A percentile compares a stretch with the other conserved stretches of the same genome.
Conservation (phyloP, 179 eudicot species). For the Silene noctiflora region DNA sequence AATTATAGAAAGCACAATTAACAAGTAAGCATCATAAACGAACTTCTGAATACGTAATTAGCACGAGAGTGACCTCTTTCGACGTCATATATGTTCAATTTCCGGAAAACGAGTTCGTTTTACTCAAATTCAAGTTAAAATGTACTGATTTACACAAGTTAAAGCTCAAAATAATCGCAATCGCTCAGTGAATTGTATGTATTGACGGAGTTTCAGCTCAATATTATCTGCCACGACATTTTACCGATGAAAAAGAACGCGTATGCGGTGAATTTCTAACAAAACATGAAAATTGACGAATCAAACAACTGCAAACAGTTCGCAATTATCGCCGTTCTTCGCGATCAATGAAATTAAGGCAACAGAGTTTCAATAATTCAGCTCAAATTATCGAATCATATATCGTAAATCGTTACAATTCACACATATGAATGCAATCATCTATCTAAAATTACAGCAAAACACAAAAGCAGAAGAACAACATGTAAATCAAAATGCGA, state of each 20-base stretch:
- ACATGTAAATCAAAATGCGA: not conserved
- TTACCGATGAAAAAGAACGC: too few relatives aligned
- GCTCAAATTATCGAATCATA: slow-evolving; percentile 4
- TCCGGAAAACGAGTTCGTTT: not conserved
- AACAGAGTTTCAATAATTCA: not conserved
- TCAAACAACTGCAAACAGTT: not conserved
- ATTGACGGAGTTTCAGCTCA: not conserved
- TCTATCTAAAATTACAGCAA: not conserved
- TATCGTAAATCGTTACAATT: not conserved
- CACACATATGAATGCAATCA: not conserved
- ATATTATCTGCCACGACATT: not conserved
- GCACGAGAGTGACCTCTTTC: not conserved
- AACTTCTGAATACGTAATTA: not conserved
- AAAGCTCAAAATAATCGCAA: not conserved
- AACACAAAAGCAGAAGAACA: slow-evolving; percentile 3
- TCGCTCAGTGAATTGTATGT: not conserved
- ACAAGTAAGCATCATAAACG: not conserved
- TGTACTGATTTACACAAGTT: not conserved
- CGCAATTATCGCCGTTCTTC: not conserved
- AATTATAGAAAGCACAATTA: not conserved
- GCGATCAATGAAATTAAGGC: not conserved
- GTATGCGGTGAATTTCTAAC: not conserved
- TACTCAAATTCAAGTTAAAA: not conserved
- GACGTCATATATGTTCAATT: not conserved
- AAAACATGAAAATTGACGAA: not conserved